Base-by-base conservation (phyloP, 2,329 filamentous ascomycete species). In the Fusarium setosum region DNA sequence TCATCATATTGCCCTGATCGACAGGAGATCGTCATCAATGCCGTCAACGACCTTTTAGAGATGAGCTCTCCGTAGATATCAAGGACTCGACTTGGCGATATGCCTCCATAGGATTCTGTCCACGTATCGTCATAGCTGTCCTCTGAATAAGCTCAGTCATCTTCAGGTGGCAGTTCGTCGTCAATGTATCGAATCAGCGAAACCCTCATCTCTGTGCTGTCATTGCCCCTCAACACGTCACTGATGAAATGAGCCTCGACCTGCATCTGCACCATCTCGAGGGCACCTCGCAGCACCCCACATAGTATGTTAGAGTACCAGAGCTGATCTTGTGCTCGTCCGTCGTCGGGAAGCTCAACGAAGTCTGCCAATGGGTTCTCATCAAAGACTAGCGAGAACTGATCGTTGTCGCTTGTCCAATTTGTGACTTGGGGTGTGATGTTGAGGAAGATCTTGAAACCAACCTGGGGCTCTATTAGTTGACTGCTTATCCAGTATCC, bases 251-350 rank as follows among this genome's bases (percentile, higher is more conserved):
- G 94, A 44, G 93, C 93, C 76, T 99, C 95, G 5, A 98, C 94
- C 79, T 98, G 96, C 93, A 98, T 97, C 86, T 98, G 95, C 74
- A 98, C 95, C 96, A 99, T 99, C 79, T 99, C 96, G 59, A 99
- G 79, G 1, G 95, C 91, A 13, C 96, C 96, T 70, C 96, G 86
- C 62, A 99, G 82, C 40, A 99, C 92, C 40, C 96, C 96, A 72
- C 96, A 97, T 40, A 98, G 86, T 57, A 99, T 96, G 79, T 98
- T 99, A 6, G 94, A 97, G 79, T 96, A 99, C 96, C 96, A 99
- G 35, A 99, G 83, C 81, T 98, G 95, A 74, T 97, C 94, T 79
- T 99, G 96, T 4, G 96, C 93, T 66, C 94, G 87, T 50, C 94
- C 96, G 79, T 99, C 96, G 75, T 99, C 96, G 1, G 96, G 96